Base-by-base conservation (phyloP, 2,329 filamentous ascomycete species). In the Ilyonectria mors-panacis region DNA sequence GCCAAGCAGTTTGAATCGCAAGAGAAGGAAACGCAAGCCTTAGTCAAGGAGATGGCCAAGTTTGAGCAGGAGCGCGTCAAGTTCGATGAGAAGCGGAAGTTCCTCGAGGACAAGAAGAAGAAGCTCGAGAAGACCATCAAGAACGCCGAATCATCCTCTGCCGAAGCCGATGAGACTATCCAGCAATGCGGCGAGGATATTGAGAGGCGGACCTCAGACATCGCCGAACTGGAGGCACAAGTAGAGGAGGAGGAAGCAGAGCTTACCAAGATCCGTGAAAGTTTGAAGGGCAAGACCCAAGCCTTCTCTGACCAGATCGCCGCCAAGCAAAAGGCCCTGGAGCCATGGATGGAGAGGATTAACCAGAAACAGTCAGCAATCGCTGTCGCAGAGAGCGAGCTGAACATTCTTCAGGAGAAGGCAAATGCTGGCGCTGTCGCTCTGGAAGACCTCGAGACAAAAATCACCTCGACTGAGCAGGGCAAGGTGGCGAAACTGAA, bases 41-140 rank as follows among this genome's bases (percentile, higher is more conserved):
- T 97, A 60, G 84, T 92, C 67, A 97, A 97, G 78, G 94, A 98
- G 78, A 91, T 96, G 82, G 91, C 94, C 50, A 95, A 95, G 78
- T 94, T 97, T 69, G 97, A 99, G 77, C 97, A 98, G 78, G 96
- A 98, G 78, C 91, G 92, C 23, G 96, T 99, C 81, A 99, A 99
- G 78, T 95, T 97, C 73, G 95, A 98, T 71, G 97, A 99, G 81
- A 98, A 98, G 85, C 92, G 92, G 79, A 99, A 99, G 79, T 98
- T 98, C 80, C 83, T 99, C 71, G 85, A 88, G 2, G 92, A 92
- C 76, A 99, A 99, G 84, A 92, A 93, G 75, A 97, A 96, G 85
- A 99, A 99, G 83, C 87, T 97, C 15, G 94, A 98, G 72, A 98
- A 97, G 83, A 89, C 92, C 0, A 93, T 96, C 68, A 86, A 90